A percentile compares a stretch with the other conserved stretches of the same genome.
phyloP scores from a whole-genome alignment of 1,139 yeast genomes.

The Hyphopichia burtonii region DNA sequence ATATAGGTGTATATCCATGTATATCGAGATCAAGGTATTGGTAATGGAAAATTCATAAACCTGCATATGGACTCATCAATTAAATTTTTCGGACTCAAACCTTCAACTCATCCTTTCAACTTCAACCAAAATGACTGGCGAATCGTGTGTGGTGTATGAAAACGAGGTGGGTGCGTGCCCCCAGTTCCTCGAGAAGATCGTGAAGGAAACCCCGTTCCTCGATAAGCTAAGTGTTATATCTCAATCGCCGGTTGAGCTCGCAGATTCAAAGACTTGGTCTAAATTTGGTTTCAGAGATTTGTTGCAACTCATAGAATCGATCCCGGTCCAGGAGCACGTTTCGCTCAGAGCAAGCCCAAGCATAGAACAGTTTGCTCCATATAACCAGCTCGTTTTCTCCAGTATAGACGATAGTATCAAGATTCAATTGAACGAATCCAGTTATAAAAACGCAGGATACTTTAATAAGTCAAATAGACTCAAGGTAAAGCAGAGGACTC shows the following conservation, averaged over 20 bases:
- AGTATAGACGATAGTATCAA: neutral
- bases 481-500: conserved; percentile 3
- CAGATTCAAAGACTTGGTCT: neutral
- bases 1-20: no score
- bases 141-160: neutral
- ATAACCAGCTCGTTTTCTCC: neutral
- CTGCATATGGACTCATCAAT: no score
- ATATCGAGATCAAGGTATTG: no score
- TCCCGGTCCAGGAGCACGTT: no score
- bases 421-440: neutral
- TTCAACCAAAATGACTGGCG: no score
- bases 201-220: neutral
- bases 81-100: no score
- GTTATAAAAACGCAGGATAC: conserved; percentile 3
- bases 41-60: no score
- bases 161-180: neutral
- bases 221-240: neutral
- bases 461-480: conserved; percentile 9
- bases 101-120: no score
- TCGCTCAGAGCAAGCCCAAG: neutral
- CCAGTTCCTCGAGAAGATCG: neutral
- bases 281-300: no score
- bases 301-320: no score
- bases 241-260: neutral
- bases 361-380: no score